A percentile compares a stretch with the other conserved stretches of the same genome.
phyloP scores from a whole-genome alignment of 2,329 filamentous ascomycete species.

The Raffaelea ambrosiae region DNA sequence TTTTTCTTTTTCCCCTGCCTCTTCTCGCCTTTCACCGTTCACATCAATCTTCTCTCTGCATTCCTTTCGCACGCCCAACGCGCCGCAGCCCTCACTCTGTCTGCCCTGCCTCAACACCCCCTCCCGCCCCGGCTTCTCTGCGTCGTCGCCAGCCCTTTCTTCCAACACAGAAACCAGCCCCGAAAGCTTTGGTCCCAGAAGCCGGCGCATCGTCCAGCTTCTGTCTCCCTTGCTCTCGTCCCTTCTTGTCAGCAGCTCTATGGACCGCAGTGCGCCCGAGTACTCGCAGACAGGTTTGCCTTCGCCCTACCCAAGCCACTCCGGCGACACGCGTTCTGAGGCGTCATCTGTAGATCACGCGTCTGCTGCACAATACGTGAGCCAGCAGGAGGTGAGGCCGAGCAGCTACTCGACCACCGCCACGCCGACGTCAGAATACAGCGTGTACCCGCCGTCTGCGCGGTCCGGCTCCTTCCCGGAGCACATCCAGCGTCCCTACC shows the following conservation, averaged over 20 bases:
- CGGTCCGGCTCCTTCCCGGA: slow-evolving; percentile 81
- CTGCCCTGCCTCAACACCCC: background rate
- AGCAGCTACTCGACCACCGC: slow-evolving; percentile 64
- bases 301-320: slow-evolving; percentile 59
- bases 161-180: background rate
- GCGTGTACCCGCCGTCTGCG: slow-evolving; percentile 64
- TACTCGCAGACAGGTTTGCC: slow-evolving; percentile 86
- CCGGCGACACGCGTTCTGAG: slow-evolving; percentile 72
- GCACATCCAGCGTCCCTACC: slow-evolving; percentile 78
- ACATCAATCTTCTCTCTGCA: background rate
- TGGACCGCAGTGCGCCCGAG: slow-evolving; percentile 60
- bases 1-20: background rate
- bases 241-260: slow-evolving; percentile 25
- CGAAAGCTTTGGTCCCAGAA: slow-evolving; percentile 7
- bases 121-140: background rate
- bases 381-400: slow-evolving; percentile 66
- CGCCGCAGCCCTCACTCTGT: background rate
- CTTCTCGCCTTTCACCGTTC: background rate
- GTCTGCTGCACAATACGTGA: slow-evolving; percentile 84
- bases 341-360: slow-evolving; percentile 78
- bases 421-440: slow-evolving; percentile 85
- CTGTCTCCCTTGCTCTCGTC: slow-evolving; percentile 6
- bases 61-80: background rate
- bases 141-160: background rate
- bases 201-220: slow-evolving; percentile 9